Conservation (phyloP, 495 filamentous ascomycete species). For the Penicillium taxi region DNA sequence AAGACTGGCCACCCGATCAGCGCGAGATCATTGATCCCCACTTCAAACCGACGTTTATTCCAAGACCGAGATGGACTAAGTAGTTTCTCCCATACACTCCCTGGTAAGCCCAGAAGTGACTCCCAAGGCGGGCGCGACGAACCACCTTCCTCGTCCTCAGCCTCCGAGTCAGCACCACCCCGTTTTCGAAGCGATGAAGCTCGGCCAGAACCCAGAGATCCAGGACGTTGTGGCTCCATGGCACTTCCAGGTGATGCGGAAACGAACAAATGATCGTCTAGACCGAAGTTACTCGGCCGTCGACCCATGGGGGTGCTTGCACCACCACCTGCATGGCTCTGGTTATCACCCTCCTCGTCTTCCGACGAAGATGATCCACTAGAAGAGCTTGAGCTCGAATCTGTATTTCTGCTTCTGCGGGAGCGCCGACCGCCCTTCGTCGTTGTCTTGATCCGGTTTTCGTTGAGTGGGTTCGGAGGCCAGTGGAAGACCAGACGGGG, state of each 20-base stretch:
- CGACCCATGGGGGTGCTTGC: conserved; percentile 22
- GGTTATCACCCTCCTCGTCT: conserved; percentile 36
- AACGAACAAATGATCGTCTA: conserved; percentile 26
- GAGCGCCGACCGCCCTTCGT: conserved; percentile 28
- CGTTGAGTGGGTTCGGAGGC: conserved; percentile 54
- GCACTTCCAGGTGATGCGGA: conserved; percentile 22
- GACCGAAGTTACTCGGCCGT: conserved; percentile 32
- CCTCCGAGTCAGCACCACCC: conserved; percentile 29
- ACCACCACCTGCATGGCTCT: conserved; percentile 6
- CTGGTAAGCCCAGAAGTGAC: conserved; percentile 65
- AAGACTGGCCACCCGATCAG: conserved; percentile 87
- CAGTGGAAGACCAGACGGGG: conserved; percentile 89
- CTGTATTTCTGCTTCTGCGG: conserved; percentile 32
- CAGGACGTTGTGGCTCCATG: conserved; percentile 30
- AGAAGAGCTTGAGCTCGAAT: conserved; percentile 41
- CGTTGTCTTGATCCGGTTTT: conserved; percentile 31
- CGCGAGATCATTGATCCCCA: conserved; percentile 73
- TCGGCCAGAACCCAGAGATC: conserved; percentile 36
- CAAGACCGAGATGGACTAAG: conserved; percentile 71
- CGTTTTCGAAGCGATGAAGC: conserved; percentile 30
- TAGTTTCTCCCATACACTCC: conserved; percentile 73
- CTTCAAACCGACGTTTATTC: conserved; percentile 80
- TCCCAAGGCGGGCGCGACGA: conserved; percentile 60
- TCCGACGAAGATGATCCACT: conserved; percentile 42
- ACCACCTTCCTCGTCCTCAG: conserved; percentile 37